Evolutionary conservation across 345 rosid genomes (phyloP).

Genomic region (Rhodamnia argentea): DNA sequence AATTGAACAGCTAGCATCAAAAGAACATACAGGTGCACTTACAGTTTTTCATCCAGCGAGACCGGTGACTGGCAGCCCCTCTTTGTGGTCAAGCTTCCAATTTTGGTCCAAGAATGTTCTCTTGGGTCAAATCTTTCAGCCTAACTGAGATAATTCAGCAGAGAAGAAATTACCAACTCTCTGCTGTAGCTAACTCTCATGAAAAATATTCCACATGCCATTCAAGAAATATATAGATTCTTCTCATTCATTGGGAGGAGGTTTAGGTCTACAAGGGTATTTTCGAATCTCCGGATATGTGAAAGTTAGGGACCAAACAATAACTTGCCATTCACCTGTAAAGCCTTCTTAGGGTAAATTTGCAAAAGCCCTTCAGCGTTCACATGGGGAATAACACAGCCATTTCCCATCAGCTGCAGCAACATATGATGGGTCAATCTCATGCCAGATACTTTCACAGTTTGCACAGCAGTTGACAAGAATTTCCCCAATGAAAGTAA

Average conservation of each 20-base stretch:
- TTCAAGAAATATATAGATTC: not conserved
- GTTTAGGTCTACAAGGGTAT: not conserved
- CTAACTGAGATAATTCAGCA: constrained; percentile 28
- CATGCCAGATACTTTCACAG: too few relatives aligned
- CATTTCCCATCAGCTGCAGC: too few relatives aligned
- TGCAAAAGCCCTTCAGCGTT: too few relatives aligned
- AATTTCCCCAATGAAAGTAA: too few relatives aligned
- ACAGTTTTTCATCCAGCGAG: constrained; percentile 65
- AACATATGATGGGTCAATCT: too few relatives aligned
- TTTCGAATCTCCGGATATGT: not conserved
- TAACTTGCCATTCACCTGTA: too few relatives aligned
- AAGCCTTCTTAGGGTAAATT: too few relatives aligned
- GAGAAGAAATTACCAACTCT: not conserved
- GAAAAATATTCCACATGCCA: not conserved
- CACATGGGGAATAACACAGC: too few relatives aligned
- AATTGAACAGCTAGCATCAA: not conserved
- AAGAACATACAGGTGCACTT: constrained; percentile 2
- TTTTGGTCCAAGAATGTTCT: constrained; percentile 57
- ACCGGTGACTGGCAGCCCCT: constrained; percentile 63
- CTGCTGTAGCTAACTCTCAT: not conserved
- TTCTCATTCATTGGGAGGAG: not conserved
- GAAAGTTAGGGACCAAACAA: too few relatives aligned
- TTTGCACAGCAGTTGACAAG: too few relatives aligned
- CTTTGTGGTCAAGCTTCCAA: constrained; percentile 41
- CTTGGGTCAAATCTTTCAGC: constrained; percentile 80